These are phyloP conservation scores for Crinitomyces ghanaensis DNA, from an alignment of 805 yeast genomes.

Conservation along the genomic window DNA sequence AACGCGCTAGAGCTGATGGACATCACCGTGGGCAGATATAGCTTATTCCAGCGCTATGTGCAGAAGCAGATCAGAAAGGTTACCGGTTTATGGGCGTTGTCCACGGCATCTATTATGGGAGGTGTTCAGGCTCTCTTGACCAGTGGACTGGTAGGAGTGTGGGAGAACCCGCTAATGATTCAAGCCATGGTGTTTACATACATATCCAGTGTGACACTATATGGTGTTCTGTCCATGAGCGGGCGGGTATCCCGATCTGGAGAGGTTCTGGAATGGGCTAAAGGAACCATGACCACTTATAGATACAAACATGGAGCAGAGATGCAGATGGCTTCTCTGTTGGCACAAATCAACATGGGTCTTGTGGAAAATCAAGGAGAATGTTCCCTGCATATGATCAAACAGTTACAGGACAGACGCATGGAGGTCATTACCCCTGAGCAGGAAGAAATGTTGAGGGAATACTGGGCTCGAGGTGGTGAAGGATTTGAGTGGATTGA, in stretches of 20 bases:
- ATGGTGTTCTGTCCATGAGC: slow-evolving; percentile 37
- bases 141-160: slow-evolving; percentile 30
- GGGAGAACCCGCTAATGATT: slow-evolving; percentile 26
- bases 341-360: slow-evolving; percentile 52
- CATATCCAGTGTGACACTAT: slow-evolving; percentile 35
- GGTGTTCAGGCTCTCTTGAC: slow-evolving; percentile 37
- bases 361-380: slow-evolving; percentile 33
- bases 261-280: slow-evolving; percentile 46
- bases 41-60: slow-evolving; percentile 31
- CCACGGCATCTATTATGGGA: slow-evolving; percentile 29
- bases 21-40: slow-evolving; percentile 45
- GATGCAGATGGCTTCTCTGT: slow-evolving; percentile 50
- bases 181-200: slow-evolving; percentile 41
- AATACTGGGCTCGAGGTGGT: slow-evolving; percentile 81
- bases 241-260: slow-evolving; percentile 44
- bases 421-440: slow-evolving; percentile 39
- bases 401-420: slow-evolving; percentile 24
- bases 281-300: slow-evolving; percentile 50
- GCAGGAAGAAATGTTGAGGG: slow-evolving; percentile 58
- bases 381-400: slow-evolving; percentile 21
- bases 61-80: slow-evolving; percentile 26
- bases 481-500: slow-evolving; percentile 84
- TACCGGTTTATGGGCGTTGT: slow-evolving; percentile 26
- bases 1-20: slow-evolving; percentile 49
- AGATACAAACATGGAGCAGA: slow-evolving; percentile 61